A percentile compares a stretch with the other conserved stretches of the same genome.
These are phyloP conservation scores for Remersonia thermophila DNA, from an alignment of 2,329 filamentous ascomycete genomes.

Conservation along the genomic window DNA sequence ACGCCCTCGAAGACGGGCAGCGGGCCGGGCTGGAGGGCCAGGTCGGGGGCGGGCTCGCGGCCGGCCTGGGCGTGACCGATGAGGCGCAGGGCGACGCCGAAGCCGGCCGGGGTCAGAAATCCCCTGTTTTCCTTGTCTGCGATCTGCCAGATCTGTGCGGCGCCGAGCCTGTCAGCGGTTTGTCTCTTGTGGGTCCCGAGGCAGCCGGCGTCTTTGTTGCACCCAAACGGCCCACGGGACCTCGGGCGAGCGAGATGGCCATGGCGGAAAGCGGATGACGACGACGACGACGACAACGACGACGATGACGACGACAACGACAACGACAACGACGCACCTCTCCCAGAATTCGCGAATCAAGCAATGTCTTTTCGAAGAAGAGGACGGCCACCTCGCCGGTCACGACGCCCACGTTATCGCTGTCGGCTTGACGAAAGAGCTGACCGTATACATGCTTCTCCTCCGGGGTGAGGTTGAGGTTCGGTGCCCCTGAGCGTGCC, in stretches of 20 bases:
- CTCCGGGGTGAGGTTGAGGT: conserved; percentile 75
- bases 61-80: conserved; percentile 93
- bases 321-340: conserved; percentile 57
- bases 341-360: conserved; percentile 75
- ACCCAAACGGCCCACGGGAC: no score
- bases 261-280: no score
- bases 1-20: conserved; percentile 85
- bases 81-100: conserved; percentile 81
- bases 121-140: conserved; percentile 94
- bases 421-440: conserved; percentile 86
- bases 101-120: conserved; percentile 82
- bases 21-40: conserved; percentile 78
- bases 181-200: no score
- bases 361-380: conserved; percentile 92
- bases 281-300: no score
- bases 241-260: no score
- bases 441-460: conserved; percentile 92
- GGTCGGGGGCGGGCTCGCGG: conserved; percentile 64
- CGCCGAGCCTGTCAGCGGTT: conserved; percentile 17
- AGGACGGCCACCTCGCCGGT: conserved; percentile 93
- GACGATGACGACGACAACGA: no score
- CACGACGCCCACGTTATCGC: conserved; percentile 81
- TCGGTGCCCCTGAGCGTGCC: conserved; percentile 39
- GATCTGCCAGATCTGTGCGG: conserved; percentile 90
- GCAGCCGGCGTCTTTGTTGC: no score